Conservation (phyloP, 2,329 filamentous ascomycete species). For the Aspergillus quadricinctus region DNA sequence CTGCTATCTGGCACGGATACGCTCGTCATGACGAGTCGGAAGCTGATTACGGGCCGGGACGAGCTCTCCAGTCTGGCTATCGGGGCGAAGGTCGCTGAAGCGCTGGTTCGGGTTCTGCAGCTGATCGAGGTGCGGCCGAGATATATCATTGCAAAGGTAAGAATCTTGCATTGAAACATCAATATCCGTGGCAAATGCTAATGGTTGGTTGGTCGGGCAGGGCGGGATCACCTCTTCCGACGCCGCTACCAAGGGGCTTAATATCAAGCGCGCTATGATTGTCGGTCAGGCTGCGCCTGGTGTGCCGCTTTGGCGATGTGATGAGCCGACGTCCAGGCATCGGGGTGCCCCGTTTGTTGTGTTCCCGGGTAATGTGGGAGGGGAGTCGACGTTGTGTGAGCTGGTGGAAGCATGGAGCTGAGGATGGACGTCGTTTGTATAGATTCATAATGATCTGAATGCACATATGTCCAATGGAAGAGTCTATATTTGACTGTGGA, state of each 20-base stretch:
- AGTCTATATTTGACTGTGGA: not conserved
- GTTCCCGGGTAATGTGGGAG: slow-evolving; percentile 56
- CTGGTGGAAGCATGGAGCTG: slow-evolving; percentile 41
- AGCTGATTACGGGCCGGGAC: slow-evolving; percentile 48
- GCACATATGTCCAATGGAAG: too few species aligned
- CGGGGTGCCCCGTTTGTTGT: slow-evolving; percentile 53
- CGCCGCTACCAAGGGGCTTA: slow-evolving; percentile 54
- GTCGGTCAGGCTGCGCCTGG: slow-evolving; percentile 56
- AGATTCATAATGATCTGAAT: not conserved
- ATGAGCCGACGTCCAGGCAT: slow-evolving; percentile 50
- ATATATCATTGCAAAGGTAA: slow-evolving; percentile 54
- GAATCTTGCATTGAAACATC: slow-evolving; percentile 36
- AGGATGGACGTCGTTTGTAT: not conserved
- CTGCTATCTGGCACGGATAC: slow-evolving; percentile 49
- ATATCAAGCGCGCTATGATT: slow-evolving; percentile 51
- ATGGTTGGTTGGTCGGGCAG: slow-evolving; percentile 16
- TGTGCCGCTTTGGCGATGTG: slow-evolving; percentile 56
- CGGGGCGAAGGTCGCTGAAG: slow-evolving; percentile 48
- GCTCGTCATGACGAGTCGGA: slow-evolving; percentile 56
- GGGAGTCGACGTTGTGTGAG: slow-evolving; percentile 44
- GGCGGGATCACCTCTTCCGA: slow-evolving; percentile 59
- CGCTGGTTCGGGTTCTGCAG: slow-evolving; percentile 49
- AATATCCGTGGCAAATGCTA: too few species aligned
- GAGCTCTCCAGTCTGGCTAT: slow-evolving; percentile 52
- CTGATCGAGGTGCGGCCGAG: slow-evolving; percentile 47